These are phyloP conservation scores for Prunus mume DNA, from an alignment of 306 rosid species.

Conservation along the genomic window DNA sequence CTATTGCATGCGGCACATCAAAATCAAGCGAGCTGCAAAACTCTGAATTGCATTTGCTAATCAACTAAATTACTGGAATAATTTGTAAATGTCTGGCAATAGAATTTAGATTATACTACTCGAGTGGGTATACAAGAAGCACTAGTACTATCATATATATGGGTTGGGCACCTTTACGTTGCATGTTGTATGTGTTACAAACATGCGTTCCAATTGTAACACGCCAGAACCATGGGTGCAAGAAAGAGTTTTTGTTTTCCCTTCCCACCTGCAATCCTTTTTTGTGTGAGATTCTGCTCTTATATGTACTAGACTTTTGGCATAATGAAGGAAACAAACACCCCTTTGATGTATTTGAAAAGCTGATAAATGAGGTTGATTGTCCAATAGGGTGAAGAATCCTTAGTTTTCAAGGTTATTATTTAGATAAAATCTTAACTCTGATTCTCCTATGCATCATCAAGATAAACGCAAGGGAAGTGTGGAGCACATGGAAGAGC, in stretches of 20 bases:
- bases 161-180: not conserved
- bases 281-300: not conserved
- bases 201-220: not conserved
- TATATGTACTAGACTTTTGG: not conserved
- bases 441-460: not conserved
- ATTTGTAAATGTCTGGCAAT: not conserved
- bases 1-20: not conserved
- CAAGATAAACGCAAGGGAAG: slow-evolving; percentile 36
- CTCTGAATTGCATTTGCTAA: not conserved
- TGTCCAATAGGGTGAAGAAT: not conserved
- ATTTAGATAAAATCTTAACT: not conserved
- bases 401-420: not conserved
- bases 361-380: not conserved
- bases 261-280: not conserved
- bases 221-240: not conserved
- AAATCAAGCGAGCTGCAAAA: not conserved
- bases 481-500: slow-evolving; percentile 23
- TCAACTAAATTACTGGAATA: not conserved
- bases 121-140: not conserved
- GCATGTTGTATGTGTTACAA: no score
- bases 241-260: not conserved
- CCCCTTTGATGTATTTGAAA: not conserved
- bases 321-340: not conserved
- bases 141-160: not conserved
- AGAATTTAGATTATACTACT: not conserved